Base-by-base conservation (phyloP, 148 eudicot species). In the Beta vulgaris region DNA sequence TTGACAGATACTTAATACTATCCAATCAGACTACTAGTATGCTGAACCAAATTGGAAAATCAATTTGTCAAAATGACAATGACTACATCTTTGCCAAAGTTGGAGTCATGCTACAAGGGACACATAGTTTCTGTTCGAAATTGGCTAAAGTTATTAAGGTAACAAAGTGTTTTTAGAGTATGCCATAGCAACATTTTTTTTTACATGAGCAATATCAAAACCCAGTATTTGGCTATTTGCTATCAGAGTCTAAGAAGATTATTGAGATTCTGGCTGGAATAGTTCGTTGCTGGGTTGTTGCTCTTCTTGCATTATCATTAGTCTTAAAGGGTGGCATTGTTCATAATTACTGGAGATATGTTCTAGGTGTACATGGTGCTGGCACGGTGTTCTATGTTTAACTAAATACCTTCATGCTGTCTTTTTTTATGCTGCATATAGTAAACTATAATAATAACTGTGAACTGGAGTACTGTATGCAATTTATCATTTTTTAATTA, bases 81-180 rank as follows among this genome's bases (percentile, higher is more conserved):
- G 67, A 72, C 42, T 75, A 29, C 78, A 82, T 93, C 59, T 93
- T 93, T 74, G 82, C 81, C 73, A 79, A 78, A 80, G 82, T 91
- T 53, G 98, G 97, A 39, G 65, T 90, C 76, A 85, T 93, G 95
- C 86, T 93, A 80, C 90, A 89, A 80, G 98, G 97, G 25, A 84
- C 84, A 63, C 88, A 76, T 54, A 85, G 82, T 77, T 85, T 87
- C 78, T 87, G 92, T 87, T 81, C 80, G 73, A 81, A 85, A 71
- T 72, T 93, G 35, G 81, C 86, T 19, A 84, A 77, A 81, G 79
- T 91, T 71, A 71, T 93, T 68, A 87, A 87, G 90, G 92, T 88
- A 83, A 58, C 6, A 0, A 54, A n/a, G n/a, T n/a, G 3, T 69
- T 48, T 6, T 23, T 32, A 4, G n/a, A 31, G 28, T 54, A 8